A percentile compares a stretch with the other conserved stretches of the same genome.
Conservation (phyloP, 148 eudicot species). For the Chenopodium formosanum region DNA sequence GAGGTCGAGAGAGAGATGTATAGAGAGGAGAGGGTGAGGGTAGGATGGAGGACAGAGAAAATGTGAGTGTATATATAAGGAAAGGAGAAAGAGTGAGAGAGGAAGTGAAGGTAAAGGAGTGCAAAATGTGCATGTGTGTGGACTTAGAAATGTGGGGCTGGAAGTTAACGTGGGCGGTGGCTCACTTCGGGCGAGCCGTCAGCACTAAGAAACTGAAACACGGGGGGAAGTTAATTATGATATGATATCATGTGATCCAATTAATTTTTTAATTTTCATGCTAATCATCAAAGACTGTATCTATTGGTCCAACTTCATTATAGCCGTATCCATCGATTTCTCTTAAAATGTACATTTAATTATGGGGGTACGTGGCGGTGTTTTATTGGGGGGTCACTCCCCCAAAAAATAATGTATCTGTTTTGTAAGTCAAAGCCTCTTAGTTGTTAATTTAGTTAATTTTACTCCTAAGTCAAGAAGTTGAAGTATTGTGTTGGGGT, state of each 20-base stretch:
- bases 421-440: constrained; percentile 17
- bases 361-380: constrained; percentile 23
- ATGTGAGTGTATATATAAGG: constrained; percentile 19
- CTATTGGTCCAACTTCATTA: constrained; percentile 10
- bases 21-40: background rate
- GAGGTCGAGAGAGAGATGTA: background rate
- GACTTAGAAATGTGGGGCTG: constrained; percentile 21
- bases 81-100: background rate
- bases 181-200: constrained; percentile 33
- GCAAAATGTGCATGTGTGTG: constrained; percentile 15
- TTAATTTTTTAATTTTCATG: constrained; percentile 22
- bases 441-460: background rate
- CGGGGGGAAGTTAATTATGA: constrained; percentile 7
- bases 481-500: background rate
- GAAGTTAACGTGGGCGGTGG: constrained; percentile 45
- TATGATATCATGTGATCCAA: constrained; percentile 25
- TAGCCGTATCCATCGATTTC: constrained; percentile 9
- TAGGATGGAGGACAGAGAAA: constrained; percentile 2
- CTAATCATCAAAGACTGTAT: constrained; percentile 19
- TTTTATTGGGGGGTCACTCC: constrained; percentile 1
- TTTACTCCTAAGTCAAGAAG: background rate
- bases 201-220: constrained; percentile 33
- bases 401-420: background rate
- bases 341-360: background rate
- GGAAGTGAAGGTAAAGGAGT: background rate